phyloP scores from a whole-genome alignment of 768 basidiomycete genomes.

The Rhizopogon sp. region DNA sequence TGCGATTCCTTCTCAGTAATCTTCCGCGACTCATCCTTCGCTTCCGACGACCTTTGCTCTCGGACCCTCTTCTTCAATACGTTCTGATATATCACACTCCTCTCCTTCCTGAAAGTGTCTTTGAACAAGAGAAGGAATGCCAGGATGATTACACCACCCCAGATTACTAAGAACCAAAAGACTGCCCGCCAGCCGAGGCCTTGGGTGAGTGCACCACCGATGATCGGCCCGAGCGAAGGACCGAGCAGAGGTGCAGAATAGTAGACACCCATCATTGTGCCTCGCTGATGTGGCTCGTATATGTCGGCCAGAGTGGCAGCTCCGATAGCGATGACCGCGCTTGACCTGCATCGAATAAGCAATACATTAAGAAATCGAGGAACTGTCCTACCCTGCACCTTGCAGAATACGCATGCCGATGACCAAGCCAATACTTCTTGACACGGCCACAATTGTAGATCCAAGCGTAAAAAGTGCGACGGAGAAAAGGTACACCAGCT shows the following conservation, averaged over 20 bases:
- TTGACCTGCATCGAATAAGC: slow-evolving; percentile 36
- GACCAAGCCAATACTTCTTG: slow-evolving; percentile 50
- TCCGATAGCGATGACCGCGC: slow-evolving; percentile 67
- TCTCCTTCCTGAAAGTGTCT: slow-evolving; percentile 80
- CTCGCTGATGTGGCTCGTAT: slow-evolving; percentile 74
- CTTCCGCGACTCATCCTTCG: slow-evolving; percentile 14
- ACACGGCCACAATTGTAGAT: slow-evolving; percentile 53
- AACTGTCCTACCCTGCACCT: slow-evolving; percentile 45
- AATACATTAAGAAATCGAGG: no score
- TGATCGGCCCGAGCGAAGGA: slow-evolving; percentile 57
- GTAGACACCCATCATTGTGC: slow-evolving; percentile 77
- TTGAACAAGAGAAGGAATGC: slow-evolving; percentile 63
- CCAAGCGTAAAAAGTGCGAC: slow-evolving; percentile 50
- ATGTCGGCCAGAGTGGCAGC: slow-evolving; percentile 79
- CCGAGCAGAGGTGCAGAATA: slow-evolving; percentile 80
- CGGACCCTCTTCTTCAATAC: slow-evolving; percentile 44
- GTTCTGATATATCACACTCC: slow-evolving; percentile 74
- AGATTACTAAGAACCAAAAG: slow-evolving; percentile 76
- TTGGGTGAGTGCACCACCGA: slow-evolving; percentile 65
- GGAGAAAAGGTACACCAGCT: slow-evolving; percentile 56
- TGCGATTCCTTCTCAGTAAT: not conserved
- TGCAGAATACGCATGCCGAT: slow-evolving; percentile 68
- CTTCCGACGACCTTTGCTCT: slow-evolving; percentile 12
- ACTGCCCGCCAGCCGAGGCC: slow-evolving; percentile 76
- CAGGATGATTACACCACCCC: slow-evolving; percentile 49